phyloP scores from a whole-genome alignment of 345 rosid species.

The Eucalyptus sp. region DNA sequence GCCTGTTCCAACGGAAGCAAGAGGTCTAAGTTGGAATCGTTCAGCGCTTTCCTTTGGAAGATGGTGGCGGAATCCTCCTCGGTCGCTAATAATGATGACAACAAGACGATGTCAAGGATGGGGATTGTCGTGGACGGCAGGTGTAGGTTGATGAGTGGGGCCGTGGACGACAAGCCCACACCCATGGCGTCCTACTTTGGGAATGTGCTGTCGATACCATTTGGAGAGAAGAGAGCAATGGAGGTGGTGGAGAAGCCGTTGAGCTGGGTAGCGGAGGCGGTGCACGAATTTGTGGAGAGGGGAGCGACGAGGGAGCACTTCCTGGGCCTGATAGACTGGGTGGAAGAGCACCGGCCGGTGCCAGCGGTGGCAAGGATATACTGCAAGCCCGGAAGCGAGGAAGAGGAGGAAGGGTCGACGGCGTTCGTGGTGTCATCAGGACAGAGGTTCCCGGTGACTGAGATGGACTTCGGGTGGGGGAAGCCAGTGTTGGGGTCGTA shows the following conservation, averaged over 20 bases:
- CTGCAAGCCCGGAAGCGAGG: background rate
- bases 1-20: slow-evolving; percentile 16
- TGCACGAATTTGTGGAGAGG: slow-evolving; percentile 26
- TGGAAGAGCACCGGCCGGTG: slow-evolving; percentile 51
- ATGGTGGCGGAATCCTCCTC: slow-evolving; percentile 24
- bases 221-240: slow-evolving; percentile 16
- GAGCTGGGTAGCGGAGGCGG: slow-evolving; percentile 39
- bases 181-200: slow-evolving; percentile 26
- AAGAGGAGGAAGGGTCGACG: slow-evolving; percentile 26
- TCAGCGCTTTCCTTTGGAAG: slow-evolving; percentile 69
- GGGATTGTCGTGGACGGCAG: slow-evolving; percentile 75
- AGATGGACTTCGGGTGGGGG: slow-evolving; percentile 49
- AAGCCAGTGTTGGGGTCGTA: slow-evolving; percentile 34
- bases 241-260: slow-evolving; percentile 37
- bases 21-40: slow-evolving; percentile 50
- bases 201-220: slow-evolving; percentile 63
- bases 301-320: slow-evolving; percentile 51
- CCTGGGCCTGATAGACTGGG: slow-evolving; percentile 68
- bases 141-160: slow-evolving; percentile 17
- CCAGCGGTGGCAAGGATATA: slow-evolving; percentile 42
- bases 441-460: slow-evolving; percentile 32
- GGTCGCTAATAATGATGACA: background rate
- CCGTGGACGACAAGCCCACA: background rate
- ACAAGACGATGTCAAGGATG: slow-evolving; percentile 13
- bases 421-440: slow-evolving; percentile 79